phyloP scores from a whole-genome alignment of 1,139 yeast species.

The Kurtzmaniella quercitrusa region DNA sequence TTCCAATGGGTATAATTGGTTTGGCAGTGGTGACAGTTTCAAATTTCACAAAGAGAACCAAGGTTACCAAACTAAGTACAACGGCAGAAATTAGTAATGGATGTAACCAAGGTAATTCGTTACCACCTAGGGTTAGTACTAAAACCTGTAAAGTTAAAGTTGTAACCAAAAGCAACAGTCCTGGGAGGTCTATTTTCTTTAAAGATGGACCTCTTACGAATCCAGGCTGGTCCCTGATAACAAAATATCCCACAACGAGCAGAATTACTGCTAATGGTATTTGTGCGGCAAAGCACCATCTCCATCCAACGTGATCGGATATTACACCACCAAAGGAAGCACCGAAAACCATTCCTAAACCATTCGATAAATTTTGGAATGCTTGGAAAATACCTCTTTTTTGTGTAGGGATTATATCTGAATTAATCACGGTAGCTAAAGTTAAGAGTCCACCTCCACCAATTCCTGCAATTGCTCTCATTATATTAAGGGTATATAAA shows the following conservation, averaged over 20 bases:
- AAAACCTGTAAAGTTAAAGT: constrained; percentile 26
- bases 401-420: constrained; percentile 24
- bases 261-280: constrained; percentile 16
- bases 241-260: constrained; percentile 15
- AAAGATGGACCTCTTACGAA: constrained; percentile 8
- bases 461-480: constrained; percentile 24
- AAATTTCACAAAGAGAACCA: constrained; percentile 14
- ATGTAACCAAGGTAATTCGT: constrained; percentile 19
- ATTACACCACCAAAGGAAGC: constrained; percentile 25
- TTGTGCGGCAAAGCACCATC: constrained; percentile 25
- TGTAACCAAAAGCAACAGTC: constrained; percentile 16
- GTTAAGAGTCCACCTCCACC: constrained; percentile 33
- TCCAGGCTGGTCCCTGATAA: constrained; percentile 16
- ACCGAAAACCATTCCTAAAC: constrained; percentile 23
- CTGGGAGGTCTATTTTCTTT: constrained; percentile 17
- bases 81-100: constrained; percentile 12
- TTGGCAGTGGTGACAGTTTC: constrained; percentile 27
- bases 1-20: constrained; percentile 34
- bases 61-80: constrained; percentile 11
- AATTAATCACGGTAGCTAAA: constrained; percentile 25
- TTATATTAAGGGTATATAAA: constrained; percentile 14
- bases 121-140: constrained; percentile 24
- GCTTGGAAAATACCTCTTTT: constrained; percentile 27
- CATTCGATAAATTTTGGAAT: constrained; percentile 21
- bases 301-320: constrained; percentile 17